Evolutionary conservation across 176 grass and related monocot genomes (phyloP).

Genomic region (Pontederia paniculata): DNA sequence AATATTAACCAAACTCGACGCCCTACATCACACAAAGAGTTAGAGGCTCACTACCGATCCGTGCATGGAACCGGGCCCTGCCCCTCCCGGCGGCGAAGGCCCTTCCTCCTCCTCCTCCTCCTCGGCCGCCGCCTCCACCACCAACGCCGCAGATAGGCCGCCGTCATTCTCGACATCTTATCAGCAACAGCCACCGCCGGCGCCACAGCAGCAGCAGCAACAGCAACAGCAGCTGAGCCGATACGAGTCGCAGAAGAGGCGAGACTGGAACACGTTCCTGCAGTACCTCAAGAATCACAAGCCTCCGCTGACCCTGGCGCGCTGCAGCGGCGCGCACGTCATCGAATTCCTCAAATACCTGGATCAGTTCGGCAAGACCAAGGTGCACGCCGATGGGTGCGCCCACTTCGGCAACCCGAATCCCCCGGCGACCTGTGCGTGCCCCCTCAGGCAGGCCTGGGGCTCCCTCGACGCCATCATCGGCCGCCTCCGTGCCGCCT

Average conservation of each 20-base stretch:
- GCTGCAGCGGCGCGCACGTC: constrained; percentile 70
- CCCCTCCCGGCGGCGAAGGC: too few relatives aligned
- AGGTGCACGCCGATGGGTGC: constrained; percentile 63
- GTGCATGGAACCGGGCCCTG: too few relatives aligned
- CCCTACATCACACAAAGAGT: too few relatives aligned
- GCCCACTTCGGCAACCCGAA: constrained; percentile 60
- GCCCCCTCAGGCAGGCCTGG: constrained; percentile 20
- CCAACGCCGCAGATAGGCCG: not conserved
- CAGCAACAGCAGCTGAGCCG: constrained; percentile 28
- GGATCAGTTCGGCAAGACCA: constrained; percentile 93
- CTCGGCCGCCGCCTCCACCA: not conserved
- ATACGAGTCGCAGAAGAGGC: constrained; percentile 89
- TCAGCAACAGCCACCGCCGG: not conserved
- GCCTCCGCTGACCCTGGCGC: constrained; percentile 56
- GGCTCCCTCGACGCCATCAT: not conserved
- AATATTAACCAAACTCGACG: too few relatives aligned
- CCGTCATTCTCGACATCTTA: not conserved
- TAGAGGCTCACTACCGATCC: too few relatives aligned
- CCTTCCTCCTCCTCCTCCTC: too few relatives aligned
- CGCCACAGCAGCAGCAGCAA: not conserved
- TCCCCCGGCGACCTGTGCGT: constrained; percentile 46
- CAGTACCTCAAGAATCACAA: constrained; percentile 84
- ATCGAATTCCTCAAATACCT: constrained; percentile 86
- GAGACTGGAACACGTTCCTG: constrained; percentile 96
- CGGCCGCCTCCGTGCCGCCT: not conserved